Evolutionary conservation across 2,329 filamentous ascomycete species (phyloP).

Genomic region (Hypoxylon sp.): DNA sequence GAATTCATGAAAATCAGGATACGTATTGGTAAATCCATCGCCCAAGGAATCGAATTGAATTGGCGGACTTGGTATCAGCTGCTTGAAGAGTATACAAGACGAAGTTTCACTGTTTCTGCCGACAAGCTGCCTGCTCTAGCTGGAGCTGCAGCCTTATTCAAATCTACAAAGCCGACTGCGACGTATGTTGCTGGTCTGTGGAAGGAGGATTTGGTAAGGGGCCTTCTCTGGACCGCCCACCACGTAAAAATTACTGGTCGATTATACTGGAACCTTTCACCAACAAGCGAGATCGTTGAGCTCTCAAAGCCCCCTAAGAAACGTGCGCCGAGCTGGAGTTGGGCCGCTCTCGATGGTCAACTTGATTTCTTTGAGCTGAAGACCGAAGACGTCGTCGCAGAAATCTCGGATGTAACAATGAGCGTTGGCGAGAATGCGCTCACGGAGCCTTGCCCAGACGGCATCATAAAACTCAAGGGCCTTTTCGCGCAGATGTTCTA

Average conservation of each 20-base stretch:
- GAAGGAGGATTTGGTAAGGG: slow-evolving; percentile 42
- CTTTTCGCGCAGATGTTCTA: slow-evolving; percentile 38
- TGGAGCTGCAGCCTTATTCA: slow-evolving; percentile 41
- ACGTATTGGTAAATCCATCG: slow-evolving; percentile 27
- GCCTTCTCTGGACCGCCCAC: slow-evolving; percentile 42
- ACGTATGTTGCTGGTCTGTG: slow-evolving; percentile 46
- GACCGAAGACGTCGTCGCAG: slow-evolving; percentile 16
- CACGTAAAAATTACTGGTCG: slow-evolving; percentile 38
- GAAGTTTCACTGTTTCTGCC: slow-evolving; percentile 32
- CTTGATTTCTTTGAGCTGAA: slow-evolving; percentile 40
- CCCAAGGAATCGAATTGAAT: slow-evolving; percentile 15
- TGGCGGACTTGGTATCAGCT: slow-evolving; percentile 41
- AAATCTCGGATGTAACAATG: slow-evolving; percentile 38
- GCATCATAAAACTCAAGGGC: slow-evolving; percentile 35
- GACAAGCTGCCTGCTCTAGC: slow-evolving; percentile 44
- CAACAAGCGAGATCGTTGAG: slow-evolving; percentile 20
- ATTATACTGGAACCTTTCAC: slow-evolving; percentile 34
- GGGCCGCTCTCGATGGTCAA: slow-evolving; percentile 43
- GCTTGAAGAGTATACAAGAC: slow-evolving; percentile 40
- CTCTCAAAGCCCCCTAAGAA: slow-evolving; percentile 21
- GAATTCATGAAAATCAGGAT: slow-evolving; percentile 34
- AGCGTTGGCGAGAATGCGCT: slow-evolving; percentile 27
- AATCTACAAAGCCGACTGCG: slow-evolving; percentile 17
- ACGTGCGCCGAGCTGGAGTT: slow-evolving; percentile 47
- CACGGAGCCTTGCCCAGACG: slow-evolving; percentile 19